Evolutionary conservation across 169 alveolate species (phyloP).

Genomic region (Cryptosporidium tyzzeri): DNA sequence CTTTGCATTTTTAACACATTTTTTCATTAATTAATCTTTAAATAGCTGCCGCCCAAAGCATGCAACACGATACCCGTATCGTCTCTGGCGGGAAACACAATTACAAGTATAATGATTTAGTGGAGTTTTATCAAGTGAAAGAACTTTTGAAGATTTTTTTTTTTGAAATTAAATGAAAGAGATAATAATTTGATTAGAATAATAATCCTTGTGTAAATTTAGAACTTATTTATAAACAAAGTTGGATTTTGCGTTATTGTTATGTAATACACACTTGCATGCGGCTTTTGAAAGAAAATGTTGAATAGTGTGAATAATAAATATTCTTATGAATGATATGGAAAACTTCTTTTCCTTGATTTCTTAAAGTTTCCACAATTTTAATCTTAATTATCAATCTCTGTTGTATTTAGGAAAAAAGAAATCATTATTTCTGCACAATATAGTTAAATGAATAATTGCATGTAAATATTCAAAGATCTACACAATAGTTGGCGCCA

Average conservation of each 20-base stretch:
- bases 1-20: not conserved
- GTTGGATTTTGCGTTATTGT: too few relatives aligned
- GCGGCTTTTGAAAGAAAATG: too few relatives aligned
- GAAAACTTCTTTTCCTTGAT: too few relatives aligned
- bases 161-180: too few relatives aligned
- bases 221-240: too few relatives aligned
- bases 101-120: not conserved
- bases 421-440: too few relatives aligned
- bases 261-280: too few relatives aligned
- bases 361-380: not conserved
- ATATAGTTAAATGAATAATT: not conserved
- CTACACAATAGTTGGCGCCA: not conserved
- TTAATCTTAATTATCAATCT: not conserved
- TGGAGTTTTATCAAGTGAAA: not conserved
- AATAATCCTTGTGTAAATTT: not conserved
- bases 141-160: not conserved
- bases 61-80: constrained; percentile 72
- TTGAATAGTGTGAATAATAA: too few relatives aligned
- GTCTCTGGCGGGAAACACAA: constrained; percentile 39
- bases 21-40: constrained; percentile 2
- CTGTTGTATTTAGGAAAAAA: too few relatives aligned
- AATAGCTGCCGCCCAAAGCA: constrained; percentile 38
- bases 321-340: too few relatives aligned
- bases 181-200: too few relatives aligned
- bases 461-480: constrained; percentile 11